Percentiles rank a stretch among this genome's conserved stretches.
These are phyloP conservation scores for Chamaecrista fasciculata DNA, from an alignment of 306 rosid species.

Conservation along the genomic window DNA sequence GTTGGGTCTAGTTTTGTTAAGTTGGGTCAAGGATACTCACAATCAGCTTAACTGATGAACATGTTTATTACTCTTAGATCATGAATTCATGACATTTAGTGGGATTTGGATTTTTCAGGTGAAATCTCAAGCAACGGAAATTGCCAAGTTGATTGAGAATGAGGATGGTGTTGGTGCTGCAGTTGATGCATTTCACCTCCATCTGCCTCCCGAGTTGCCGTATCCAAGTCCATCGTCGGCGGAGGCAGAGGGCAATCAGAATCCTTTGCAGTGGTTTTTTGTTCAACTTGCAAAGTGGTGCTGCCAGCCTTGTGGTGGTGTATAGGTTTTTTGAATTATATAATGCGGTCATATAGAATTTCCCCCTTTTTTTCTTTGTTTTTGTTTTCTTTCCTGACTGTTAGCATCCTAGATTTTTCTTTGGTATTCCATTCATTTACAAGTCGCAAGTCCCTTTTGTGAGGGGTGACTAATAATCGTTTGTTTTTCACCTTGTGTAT, in stretches of 20 bases:
- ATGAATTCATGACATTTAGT: conserved; percentile 7
- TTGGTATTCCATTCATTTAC: conserved; percentile 54
- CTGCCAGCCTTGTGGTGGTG: conserved; percentile 67
- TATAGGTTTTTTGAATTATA: conserved; percentile 34
- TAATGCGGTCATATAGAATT: conserved; percentile 20
- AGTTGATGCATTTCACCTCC: conserved; percentile 86
- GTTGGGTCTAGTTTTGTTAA: too few relatives aligned
- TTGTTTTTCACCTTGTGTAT: neutral
- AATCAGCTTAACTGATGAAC: too few relatives aligned
- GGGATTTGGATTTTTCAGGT: conserved; percentile 46
- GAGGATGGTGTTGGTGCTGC: conserved; percentile 97
- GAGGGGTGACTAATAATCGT: conserved; percentile 22
- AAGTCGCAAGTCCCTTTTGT: conserved; percentile 15
- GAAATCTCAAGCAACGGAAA: conserved; percentile 61
- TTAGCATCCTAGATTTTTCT: conserved; percentile 25
- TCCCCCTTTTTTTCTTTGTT: neutral
- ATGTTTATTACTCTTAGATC: neutral
- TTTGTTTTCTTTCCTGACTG: neutral
- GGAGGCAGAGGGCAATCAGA: conserved; percentile 45
- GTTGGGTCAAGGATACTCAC: too few relatives aligned
- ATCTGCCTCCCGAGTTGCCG: conserved; percentile 75
- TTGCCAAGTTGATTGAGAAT: conserved; percentile 73
- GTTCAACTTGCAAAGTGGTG: conserved; percentile 58
- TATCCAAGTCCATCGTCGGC: conserved; percentile 47
- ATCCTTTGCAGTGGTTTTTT: conserved; percentile 65